Conservation (phyloP, 2,329 filamentous ascomycete genomes). For the Celoporthe dispersa region DNA sequence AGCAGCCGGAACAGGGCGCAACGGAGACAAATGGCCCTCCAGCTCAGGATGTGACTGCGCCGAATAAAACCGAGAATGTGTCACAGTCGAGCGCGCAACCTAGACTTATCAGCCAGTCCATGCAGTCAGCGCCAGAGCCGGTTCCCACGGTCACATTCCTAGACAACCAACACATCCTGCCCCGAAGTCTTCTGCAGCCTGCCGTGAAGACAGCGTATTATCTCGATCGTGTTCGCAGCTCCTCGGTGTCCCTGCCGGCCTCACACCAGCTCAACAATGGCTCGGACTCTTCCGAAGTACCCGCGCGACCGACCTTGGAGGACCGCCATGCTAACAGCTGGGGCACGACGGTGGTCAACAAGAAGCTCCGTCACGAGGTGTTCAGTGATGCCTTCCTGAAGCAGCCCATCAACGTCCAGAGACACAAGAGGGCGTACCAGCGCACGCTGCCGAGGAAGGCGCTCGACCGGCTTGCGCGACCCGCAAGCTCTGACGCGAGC, state of each 20-base stretch:
- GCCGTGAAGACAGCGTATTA: constrained; percentile 40
- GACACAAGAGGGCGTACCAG: constrained; percentile 72
- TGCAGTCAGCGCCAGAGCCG: constrained; percentile 66
- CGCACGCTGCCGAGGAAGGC: constrained; percentile 64
- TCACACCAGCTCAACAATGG: constrained; percentile 31
- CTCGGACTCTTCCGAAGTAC: constrained; percentile 24
- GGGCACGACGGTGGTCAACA: constrained; percentile 92
- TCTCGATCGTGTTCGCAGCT: constrained; percentile 43
- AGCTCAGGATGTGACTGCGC: constrained; percentile 30
- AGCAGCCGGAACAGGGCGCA: constrained; percentile 35
- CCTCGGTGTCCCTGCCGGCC: constrained; percentile 40
- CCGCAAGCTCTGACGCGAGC: constrained; percentile 51
- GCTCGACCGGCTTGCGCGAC: constrained; percentile 50
- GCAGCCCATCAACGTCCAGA: constrained; percentile 79
- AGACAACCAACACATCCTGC: constrained; percentile 92
- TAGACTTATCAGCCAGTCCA: constrained; percentile 72
- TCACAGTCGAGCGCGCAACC: constrained; percentile 37
- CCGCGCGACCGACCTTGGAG: constrained; percentile 50
- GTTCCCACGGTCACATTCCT: constrained; percentile 92
- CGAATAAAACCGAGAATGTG: constrained; percentile 27
- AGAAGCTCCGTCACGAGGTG: constrained; percentile 84
- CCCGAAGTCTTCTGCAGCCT: constrained; percentile 77
- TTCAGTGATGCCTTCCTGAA: constrained; percentile 90
- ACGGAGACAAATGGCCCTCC: constrained; percentile 32
- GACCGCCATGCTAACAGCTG: constrained; percentile 69